A percentile compares a stretch with the other conserved stretches of the same genome.
Conservation (phyloP, 164 flowering plant species). For the Euptelea pleiosperma region DNA sequence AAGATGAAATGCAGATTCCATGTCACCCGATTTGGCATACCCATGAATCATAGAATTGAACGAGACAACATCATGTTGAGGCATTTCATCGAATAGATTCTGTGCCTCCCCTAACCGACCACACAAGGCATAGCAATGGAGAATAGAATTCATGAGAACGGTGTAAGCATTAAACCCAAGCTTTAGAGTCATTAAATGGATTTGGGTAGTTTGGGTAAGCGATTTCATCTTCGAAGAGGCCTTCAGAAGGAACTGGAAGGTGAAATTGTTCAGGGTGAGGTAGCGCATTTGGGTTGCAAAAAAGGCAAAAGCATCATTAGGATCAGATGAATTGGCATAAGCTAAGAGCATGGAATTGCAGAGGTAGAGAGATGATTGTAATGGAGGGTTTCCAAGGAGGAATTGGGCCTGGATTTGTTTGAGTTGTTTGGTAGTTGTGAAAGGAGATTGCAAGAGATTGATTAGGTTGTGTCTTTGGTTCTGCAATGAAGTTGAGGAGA, state of each 20-base stretch:
- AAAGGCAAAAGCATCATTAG: slow-evolving; percentile 20
- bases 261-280: slow-evolving; percentile 12
- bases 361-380: slow-evolving; percentile 15
- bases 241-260: slow-evolving; percentile 28
- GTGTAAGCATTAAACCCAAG: slow-evolving; percentile 19
- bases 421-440: slow-evolving; percentile 20
- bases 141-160: slow-evolving; percentile 21
- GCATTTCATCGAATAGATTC: slow-evolving; percentile 22
- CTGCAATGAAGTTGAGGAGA: slow-evolving; percentile 3
- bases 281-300: slow-evolving; percentile 20
- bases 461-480: slow-evolving; percentile 2
- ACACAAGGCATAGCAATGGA: slow-evolving; percentile 17
- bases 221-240: slow-evolving; percentile 19
- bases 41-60: slow-evolving; percentile 25
- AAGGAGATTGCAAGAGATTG: slow-evolving; percentile 20
- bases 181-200: slow-evolving; percentile 20
- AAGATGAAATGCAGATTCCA: slow-evolving; percentile 18
- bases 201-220: slow-evolving; percentile 4
- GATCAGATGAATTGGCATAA: slow-evolving; percentile 18
- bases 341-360: slow-evolving; percentile 27
- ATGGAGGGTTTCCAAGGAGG: not conserved
- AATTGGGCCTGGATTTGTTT: slow-evolving; percentile 24
- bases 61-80: slow-evolving; percentile 22
- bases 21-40: slow-evolving; percentile 22
- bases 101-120: slow-evolving; percentile 15